A percentile compares a stretch with the other conserved stretches of the same genome.
Conservation (phyloP, 2,329 filamentous ascomycete species). For the Alternaria metachromatica region DNA sequence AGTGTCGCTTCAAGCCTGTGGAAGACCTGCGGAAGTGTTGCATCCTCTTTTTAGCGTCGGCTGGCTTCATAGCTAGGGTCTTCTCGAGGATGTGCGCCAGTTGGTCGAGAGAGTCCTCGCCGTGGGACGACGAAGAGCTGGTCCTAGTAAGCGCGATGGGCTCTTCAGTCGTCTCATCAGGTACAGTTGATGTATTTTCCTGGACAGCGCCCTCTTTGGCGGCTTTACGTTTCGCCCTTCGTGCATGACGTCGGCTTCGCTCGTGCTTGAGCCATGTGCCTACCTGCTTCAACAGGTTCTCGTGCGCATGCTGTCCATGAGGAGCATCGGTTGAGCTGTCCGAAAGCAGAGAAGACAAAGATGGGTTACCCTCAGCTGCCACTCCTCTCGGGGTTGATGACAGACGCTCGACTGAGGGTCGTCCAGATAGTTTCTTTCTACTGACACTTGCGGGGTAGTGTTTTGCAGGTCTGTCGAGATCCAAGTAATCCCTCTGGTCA, state of each 20-base stretch:
- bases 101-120: slow-evolving; percentile 76
- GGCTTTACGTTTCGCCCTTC: slow-evolving; percentile 58
- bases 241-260: slow-evolving; percentile 68
- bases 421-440: slow-evolving; percentile 53
- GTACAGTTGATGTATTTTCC: slow-evolving; percentile 2
- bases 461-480: slow-evolving; percentile 47
- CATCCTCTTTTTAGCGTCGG: slow-evolving; percentile 41
- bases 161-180: slow-evolving; percentile 11
- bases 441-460: slow-evolving; percentile 49
- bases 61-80: slow-evolving; percentile 58
- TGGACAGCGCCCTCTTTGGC: slow-evolving; percentile 50
- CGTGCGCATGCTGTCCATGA: slow-evolving; percentile 37
- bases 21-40: slow-evolving; percentile 38
- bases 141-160: slow-evolving; percentile 50
- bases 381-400: slow-evolving; percentile 29
- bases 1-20: slow-evolving; percentile 50
- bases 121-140: slow-evolving; percentile 67
- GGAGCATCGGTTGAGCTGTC: slow-evolving; percentile 35
- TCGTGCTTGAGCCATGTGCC: slow-evolving; percentile 85
- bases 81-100: slow-evolving; percentile 81
- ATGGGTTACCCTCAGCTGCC: slow-evolving; percentile 35
- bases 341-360: slow-evolving; percentile 38
- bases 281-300: slow-evolving; percentile 71
- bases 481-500: slow-evolving; percentile 52
- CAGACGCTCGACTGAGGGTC: slow-evolving; percentile 46